These are phyloP conservation scores for Ophiostoma piceae DNA, from an alignment of 2,329 filamentous ascomycete genomes.

Conservation along the genomic window DNA sequence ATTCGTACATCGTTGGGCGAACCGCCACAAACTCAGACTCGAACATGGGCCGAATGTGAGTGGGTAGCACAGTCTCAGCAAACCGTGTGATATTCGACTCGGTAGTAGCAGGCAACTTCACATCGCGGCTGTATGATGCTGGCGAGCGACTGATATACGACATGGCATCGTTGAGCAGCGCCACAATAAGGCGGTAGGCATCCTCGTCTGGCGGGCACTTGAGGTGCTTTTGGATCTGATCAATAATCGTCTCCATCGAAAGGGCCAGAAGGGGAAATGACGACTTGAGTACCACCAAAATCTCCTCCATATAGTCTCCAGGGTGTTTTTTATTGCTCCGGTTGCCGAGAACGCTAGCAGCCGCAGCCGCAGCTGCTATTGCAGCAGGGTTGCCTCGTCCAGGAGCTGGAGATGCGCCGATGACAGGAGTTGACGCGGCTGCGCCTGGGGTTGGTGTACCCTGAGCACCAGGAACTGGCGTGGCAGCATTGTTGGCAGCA, in stretches of 20 bases:
- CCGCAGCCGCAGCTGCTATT: conserved; percentile 13
- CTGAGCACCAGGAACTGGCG: conserved; percentile 14
- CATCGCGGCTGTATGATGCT: conserved; percentile 78
- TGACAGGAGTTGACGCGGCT: not conserved
- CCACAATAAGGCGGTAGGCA: conserved; percentile 95
- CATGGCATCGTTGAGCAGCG: conserved; percentile 88
- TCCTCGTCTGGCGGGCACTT: conserved; percentile 98
- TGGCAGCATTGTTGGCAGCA: conserved; percentile 11
- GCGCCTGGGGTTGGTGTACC: conserved; percentile 15
- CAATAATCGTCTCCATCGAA: conserved; percentile 99
- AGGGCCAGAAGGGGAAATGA: conserved; percentile 91
- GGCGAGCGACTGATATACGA: conserved; percentile 89
- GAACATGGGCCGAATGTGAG: conserved; percentile 92
- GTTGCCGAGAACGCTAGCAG: conserved; percentile 13
- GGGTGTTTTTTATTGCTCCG: conserved; percentile 62
- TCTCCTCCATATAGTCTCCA: conserved; percentile 95
- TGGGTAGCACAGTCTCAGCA: conserved; percentile 88
- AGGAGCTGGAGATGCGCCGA: not conserved
- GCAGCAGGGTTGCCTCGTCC: not conserved
- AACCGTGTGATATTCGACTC: conserved; percentile 97
- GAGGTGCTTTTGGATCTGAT: conserved; percentile 98
- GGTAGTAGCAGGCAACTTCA: conserved; percentile 82
- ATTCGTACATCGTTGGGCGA: conserved; percentile 96
- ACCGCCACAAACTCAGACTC: conserved; percentile 94
- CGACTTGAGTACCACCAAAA: conserved; percentile 92